Conservation (phyloP, 1,284 basidiomycete species). For the Ganoderma resinaceum region DNA sequence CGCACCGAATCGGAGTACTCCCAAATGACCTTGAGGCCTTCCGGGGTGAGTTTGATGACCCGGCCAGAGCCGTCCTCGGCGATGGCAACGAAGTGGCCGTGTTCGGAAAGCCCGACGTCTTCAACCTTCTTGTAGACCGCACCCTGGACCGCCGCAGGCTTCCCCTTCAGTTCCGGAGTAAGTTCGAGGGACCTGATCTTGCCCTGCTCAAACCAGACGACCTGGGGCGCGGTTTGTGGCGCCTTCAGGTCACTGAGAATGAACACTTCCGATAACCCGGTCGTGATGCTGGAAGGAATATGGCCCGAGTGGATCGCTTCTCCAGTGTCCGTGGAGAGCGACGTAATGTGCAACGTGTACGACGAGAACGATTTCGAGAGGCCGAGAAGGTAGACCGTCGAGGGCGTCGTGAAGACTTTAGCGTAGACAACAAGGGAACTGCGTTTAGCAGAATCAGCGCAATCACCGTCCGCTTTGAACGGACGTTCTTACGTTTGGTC, state of each 20-base stretch:
- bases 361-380: slow-evolving; percentile 67
- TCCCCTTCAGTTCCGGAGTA: slow-evolving; percentile 59
- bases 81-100: slow-evolving; percentile 61
- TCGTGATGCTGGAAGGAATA: slow-evolving; percentile 64
- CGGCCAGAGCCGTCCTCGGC: slow-evolving; percentile 61
- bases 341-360: slow-evolving; percentile 71
- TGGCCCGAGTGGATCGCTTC: slow-evolving; percentile 56
- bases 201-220: slow-evolving; percentile 77
- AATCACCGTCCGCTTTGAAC: neutral
- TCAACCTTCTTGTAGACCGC: slow-evolving; percentile 54
- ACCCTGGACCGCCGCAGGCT: slow-evolving; percentile 51
- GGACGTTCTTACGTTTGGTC: slow-evolving; percentile 61
- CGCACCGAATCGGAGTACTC: slow-evolving; percentile 68
- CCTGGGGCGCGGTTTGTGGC: slow-evolving; percentile 43
- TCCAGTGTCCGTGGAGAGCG: slow-evolving; percentile 64
- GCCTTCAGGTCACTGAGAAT: slow-evolving; percentile 40
- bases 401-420: slow-evolving; percentile 59
- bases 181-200: slow-evolving; percentile 60
- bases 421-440: slow-evolving; percentile 75
- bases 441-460: slow-evolving; percentile 12
- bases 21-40: slow-evolving; percentile 56
- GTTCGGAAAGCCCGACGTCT: slow-evolving; percentile 59
- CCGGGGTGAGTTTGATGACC: slow-evolving; percentile 56
- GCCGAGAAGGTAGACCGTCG: slow-evolving; percentile 72
- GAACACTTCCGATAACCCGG: slow-evolving; percentile 53